Evolutionary conservation across 805 yeast species (phyloP).

Genomic region (Candida stauntonica): DNA sequence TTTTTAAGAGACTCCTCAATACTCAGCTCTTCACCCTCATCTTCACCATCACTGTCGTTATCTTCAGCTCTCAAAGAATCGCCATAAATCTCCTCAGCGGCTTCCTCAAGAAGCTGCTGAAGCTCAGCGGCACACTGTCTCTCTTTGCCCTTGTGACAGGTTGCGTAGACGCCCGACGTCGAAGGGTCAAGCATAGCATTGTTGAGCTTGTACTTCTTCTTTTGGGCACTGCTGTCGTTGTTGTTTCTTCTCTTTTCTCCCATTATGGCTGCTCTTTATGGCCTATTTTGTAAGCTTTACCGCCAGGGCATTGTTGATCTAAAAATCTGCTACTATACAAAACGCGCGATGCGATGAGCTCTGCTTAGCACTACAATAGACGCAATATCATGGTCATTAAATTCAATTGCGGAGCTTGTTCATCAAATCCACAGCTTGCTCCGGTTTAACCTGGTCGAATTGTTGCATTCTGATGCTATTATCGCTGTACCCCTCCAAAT

Average conservation of each 20-base stretch:
- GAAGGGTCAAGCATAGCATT: conserved; percentile 70
- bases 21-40: conserved; percentile 41
- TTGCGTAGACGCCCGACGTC: conserved; percentile 82
- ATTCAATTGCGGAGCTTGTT: conserved; percentile 44
- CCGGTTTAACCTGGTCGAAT: conserved; percentile 71
- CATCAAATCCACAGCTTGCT: conserved; percentile 59
- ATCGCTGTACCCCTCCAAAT: conserved; percentile 58
- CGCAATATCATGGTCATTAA: not conserved
- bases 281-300: too few species aligned
- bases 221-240: conserved; percentile 3
- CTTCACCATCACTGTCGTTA: conserved; percentile 22
- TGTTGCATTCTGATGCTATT: conserved; percentile 53
- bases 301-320: not conserved
- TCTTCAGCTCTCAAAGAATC: conserved; percentile 23
- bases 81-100: conserved; percentile 42
- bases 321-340: not conserved
- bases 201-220: conserved; percentile 37
- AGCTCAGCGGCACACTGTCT: conserved; percentile 73
- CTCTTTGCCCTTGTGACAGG: conserved; percentile 82
- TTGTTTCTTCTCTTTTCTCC: conserved; percentile 20
- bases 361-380: not conserved
- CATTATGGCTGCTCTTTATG: conserved; percentile 6
- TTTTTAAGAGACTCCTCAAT: conserved; percentile 73
- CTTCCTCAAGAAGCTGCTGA: conserved; percentile 51
- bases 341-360: too few species aligned